Evolutionary conservation across 352 stramenopile species (phyloP).

Genomic region (Elongisporangium undulatum): DNA sequence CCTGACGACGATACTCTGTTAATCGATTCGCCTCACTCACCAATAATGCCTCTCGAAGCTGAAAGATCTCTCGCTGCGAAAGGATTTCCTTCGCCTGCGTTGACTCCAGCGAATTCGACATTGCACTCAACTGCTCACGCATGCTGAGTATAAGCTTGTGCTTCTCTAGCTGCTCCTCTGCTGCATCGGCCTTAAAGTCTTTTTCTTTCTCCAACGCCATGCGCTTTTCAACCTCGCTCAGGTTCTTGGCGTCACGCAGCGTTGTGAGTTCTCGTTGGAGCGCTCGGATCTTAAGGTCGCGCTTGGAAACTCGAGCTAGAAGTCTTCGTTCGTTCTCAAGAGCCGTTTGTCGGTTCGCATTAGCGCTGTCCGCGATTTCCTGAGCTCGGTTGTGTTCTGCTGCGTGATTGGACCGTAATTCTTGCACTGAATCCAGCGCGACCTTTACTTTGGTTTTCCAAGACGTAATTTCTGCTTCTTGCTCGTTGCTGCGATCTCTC

Average conservation of each 20-base stretch:
- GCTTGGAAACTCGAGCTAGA: constrained; percentile 17
- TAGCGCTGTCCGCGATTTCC: constrained; percentile 5
- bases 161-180: constrained; percentile 27
- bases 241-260: constrained; percentile 15
- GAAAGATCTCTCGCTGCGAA: constrained; percentile 38
- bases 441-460: constrained; percentile 47
- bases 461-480: constrained; percentile 21
- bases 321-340: constrained; percentile 12
- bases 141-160: constrained; percentile 21
- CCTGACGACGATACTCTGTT: constrained; percentile 39
- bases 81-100: constrained; percentile 41
- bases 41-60: constrained; percentile 54
- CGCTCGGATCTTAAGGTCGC: constrained; percentile 23
- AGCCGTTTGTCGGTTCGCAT: constrained; percentile 1
- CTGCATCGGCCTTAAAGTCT: constrained; percentile 12
- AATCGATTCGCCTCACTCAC: constrained; percentile 55
- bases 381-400: constrained; percentile 9
- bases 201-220: constrained; percentile 15
- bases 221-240: constrained; percentile 12
- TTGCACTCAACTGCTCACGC: constrained; percentile 19
- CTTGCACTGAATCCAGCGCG: constrained; percentile 18
- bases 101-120: constrained; percentile 24
- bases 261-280: constrained; percentile 25
- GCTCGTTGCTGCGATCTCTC: constrained; percentile 9
- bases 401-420: constrained; percentile 19